Evolutionary conservation across 371 early-diverging fungal species (phyloP).

Genomic region (Actinomortierella wolfii): DNA sequence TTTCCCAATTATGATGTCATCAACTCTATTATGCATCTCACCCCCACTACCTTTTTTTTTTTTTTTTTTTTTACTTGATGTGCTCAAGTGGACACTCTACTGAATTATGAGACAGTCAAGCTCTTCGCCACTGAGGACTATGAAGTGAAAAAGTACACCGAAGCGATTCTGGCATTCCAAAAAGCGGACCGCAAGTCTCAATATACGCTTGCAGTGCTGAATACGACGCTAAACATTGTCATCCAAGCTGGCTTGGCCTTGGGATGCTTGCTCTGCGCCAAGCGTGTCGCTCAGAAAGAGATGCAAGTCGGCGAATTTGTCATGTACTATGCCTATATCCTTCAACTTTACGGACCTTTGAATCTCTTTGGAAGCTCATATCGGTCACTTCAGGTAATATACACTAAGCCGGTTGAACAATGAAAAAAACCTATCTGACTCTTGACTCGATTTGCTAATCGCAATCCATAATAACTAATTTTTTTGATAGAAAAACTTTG

Average conservation of each 20-base stretch:
- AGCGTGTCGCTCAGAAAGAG: slow-evolving; percentile 71
- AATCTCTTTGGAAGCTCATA: slow-evolving; percentile 46
- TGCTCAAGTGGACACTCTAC: slow-evolving; percentile 80
- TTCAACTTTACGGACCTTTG: slow-evolving; percentile 78
- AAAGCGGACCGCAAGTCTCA: slow-evolving; percentile 78
- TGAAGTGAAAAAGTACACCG: slow-evolving; percentile 79
- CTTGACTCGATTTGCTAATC: too few relatives aligned
- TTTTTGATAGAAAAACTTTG: slow-evolving; percentile 68
- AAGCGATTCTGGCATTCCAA: slow-evolving; percentile 80
- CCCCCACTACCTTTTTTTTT: neutral
- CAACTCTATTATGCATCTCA: neutral
- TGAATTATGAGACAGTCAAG: slow-evolving; percentile 97
- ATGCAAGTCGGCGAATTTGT: slow-evolving; percentile 89
- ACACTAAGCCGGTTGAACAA: neutral
- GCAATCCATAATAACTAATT: too few relatives aligned
- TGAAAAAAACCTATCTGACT: too few relatives aligned
- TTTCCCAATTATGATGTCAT: too few relatives aligned
- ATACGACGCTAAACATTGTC: slow-evolving; percentile 83
- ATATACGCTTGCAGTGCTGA: slow-evolving; percentile 77
- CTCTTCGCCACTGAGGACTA: slow-evolving; percentile 79
- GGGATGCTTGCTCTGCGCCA: slow-evolving; percentile 79
- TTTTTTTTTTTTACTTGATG: slow-evolving; percentile 7
- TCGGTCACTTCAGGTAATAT: slow-evolving; percentile 35
- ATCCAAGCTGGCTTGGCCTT: slow-evolving; percentile 82
- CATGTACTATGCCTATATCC: slow-evolving; percentile 82